Evolutionary conservation across 2,329 filamentous ascomycete genomes (phyloP).

Genomic region (Aspergillus tamarii): DNA sequence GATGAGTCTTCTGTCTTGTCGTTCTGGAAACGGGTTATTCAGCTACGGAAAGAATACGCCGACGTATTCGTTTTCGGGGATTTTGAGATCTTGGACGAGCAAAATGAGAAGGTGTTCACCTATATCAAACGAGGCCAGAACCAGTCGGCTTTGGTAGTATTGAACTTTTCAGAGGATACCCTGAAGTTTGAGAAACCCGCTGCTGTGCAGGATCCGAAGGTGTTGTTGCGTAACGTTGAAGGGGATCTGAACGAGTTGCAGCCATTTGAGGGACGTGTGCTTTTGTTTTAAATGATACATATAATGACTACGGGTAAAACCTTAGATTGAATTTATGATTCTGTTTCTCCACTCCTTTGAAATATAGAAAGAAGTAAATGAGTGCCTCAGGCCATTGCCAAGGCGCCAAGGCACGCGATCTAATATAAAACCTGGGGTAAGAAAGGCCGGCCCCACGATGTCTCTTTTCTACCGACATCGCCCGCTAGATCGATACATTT

Average conservation of each 20-base stretch:
- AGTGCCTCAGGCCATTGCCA: neutral
- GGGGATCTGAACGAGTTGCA: slow-evolving; percentile 25
- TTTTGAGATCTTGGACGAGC: slow-evolving; percentile 59
- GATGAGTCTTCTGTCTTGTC: slow-evolving; percentile 54
- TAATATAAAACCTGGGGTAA: neutral
- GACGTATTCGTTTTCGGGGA: slow-evolving; percentile 69
- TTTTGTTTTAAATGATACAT: slow-evolving; percentile 11
- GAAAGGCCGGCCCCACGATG: neutral
- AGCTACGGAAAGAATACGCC: slow-evolving; percentile 60
- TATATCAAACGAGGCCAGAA: slow-evolving; percentile 22
- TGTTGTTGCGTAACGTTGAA: slow-evolving; percentile 28
- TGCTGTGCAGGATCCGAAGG: slow-evolving; percentile 15
- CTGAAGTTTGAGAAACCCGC: slow-evolving; percentile 2
- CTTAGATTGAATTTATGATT: neutral
- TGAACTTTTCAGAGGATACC: slow-evolving; percentile 21
- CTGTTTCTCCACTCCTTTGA: neutral
- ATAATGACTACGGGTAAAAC: neutral
- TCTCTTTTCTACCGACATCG: neutral
- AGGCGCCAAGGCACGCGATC: neutral
- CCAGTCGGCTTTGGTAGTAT: slow-evolving; percentile 14
- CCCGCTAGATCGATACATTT: neutral
- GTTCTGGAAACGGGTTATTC: slow-evolving; percentile 63
- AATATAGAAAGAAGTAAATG: neutral
- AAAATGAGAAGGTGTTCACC: slow-evolving; percentile 56
- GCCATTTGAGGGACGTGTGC: slow-evolving; percentile 37